Evolutionary conservation across 2,329 filamentous ascomycete species (phyloP).

Genomic region (Pseudopithomyces maydicus): DNA sequence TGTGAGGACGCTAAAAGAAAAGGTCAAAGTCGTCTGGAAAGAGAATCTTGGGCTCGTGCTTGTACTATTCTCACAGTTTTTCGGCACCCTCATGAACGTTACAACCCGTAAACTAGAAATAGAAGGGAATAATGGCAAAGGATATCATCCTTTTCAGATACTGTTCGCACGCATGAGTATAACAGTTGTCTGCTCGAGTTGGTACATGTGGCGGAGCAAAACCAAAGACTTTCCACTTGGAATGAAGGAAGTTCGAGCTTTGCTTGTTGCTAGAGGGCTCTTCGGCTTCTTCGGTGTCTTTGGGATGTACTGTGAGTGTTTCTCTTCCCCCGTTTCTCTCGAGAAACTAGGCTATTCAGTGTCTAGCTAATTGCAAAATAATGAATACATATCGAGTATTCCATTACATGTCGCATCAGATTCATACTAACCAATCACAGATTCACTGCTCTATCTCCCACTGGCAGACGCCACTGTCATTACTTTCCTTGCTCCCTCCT

Average conservation of each 20-base stretch:
- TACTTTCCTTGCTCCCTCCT: slow-evolving; percentile 80
- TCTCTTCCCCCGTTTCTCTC: neutral
- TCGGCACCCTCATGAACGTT: slow-evolving; percentile 85
- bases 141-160: slow-evolving; percentile 79
- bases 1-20: slow-evolving; percentile 24
- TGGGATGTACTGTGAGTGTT: slow-evolving; percentile 67
- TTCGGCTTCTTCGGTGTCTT: slow-evolving; percentile 78
- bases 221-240: slow-evolving; percentile 76
- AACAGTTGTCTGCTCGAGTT: slow-evolving; percentile 68
- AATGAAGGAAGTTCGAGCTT: slow-evolving; percentile 64
- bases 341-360: neutral
- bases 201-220: slow-evolving; percentile 75
- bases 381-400: slow-evolving; percentile 4
- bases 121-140: slow-evolving; percentile 65
- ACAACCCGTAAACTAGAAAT: slow-evolving; percentile 76
- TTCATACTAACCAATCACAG: slow-evolving; percentile 33
- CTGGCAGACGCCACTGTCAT: slow-evolving; percentile 88
- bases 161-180: slow-evolving; percentile 80
- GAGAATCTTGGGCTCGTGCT: slow-evolving; percentile 74
- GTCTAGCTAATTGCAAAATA: no score
- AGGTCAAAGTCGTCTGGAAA: slow-evolving; percentile 56
- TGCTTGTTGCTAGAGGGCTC: slow-evolving; percentile 72
- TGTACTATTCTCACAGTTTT: slow-evolving; percentile 77
- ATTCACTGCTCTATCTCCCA: slow-evolving; percentile 76
- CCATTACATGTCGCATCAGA: slow-evolving; percentile 20